Percentiles rank a stretch among this genome's conserved stretches.
Evolutionary conservation across 768 basidiomycete genomes (phyloP).

Genomic region (Naganishia friedmannii): DNA sequence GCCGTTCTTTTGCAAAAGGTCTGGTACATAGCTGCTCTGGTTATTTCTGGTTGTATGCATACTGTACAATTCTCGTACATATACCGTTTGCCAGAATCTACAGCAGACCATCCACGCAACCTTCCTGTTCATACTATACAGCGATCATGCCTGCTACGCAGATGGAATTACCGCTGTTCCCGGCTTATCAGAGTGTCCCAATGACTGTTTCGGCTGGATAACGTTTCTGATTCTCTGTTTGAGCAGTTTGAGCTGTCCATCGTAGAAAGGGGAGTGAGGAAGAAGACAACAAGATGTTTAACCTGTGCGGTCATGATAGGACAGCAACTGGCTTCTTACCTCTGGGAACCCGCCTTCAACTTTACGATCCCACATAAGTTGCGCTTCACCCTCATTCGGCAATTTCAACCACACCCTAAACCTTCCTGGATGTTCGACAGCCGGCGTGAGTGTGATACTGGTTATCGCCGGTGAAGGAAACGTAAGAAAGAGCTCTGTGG

Average conservation of each 20-base stretch:
- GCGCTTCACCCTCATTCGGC: conserved; percentile 28
- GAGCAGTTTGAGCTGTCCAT: conserved; percentile 55
- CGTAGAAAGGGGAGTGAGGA: not conserved
- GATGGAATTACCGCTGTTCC: not conserved
- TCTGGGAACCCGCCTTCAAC: conserved; percentile 89
- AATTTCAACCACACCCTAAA: conserved; percentile 81
- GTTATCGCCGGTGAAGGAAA: conserved; percentile 75
- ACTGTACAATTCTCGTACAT: too few relatives aligned
- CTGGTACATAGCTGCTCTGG: too few relatives aligned
- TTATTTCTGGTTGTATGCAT: too few relatives aligned
- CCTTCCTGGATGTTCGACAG: conserved; percentile 79
- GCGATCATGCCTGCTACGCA: not conserved
- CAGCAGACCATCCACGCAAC: too few relatives aligned
- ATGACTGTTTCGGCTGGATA: conserved; percentile 71
- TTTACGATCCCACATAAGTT: conserved; percentile 79
- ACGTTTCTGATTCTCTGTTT: conserved; percentile 84
- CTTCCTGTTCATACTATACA: not conserved
- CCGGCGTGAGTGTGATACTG: conserved; percentile 68
- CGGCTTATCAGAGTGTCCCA: conserved; percentile 77
- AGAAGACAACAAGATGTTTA: not conserved
- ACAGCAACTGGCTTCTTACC: conserved; percentile 58
- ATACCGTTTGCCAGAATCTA: too few relatives aligned
- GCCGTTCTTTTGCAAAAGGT: not conserved
- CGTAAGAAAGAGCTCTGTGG: conserved; percentile 84
- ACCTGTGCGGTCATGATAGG: not conserved